A percentile compares a stretch with the other conserved stretches of the same genome.
Evolutionary conservation across 2,329 filamentous ascomycete genomes (phyloP).

Genomic region (Diaporthe australafricana): DNA sequence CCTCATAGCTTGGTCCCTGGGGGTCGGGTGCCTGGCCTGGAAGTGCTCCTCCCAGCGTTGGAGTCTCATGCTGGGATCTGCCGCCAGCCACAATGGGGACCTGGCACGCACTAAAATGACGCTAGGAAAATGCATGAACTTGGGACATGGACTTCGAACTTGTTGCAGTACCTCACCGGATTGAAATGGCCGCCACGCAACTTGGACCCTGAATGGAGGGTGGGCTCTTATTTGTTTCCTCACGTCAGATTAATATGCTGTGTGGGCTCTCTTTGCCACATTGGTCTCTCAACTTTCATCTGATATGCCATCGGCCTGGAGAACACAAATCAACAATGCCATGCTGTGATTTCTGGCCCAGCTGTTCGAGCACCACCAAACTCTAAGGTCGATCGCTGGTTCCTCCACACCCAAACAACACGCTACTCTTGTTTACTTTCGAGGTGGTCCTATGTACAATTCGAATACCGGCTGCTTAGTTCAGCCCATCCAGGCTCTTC

Average conservation of each 20-base stretch:
- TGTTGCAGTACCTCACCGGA: slow-evolving; percentile 17
- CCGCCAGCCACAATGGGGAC: slow-evolving; percentile 21
- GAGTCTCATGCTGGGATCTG: slow-evolving; percentile 21
- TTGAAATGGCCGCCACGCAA: slow-evolving; percentile 2
- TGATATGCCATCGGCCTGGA: neutral
- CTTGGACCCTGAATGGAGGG: slow-evolving; percentile 1
- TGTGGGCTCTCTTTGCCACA: neutral
- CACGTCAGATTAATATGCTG: slow-evolving; percentile 1
- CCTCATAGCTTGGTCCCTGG: slow-evolving; percentile 7
- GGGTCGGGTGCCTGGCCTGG: slow-evolving; percentile 19
- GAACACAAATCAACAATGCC: slow-evolving; percentile 3
- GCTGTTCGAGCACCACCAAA: neutral
- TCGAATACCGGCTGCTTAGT: neutral
- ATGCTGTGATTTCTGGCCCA: neutral
- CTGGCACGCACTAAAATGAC: slow-evolving; percentile 24
- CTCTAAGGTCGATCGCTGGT: neutral
- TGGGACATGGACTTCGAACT: slow-evolving; percentile 3
- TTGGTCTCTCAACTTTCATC: slow-evolving; percentile 17
- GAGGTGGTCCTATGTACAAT: neutral
- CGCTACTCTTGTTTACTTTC: neutral
- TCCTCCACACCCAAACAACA: neutral
- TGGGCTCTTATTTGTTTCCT: neutral
- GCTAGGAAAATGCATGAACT: slow-evolving; percentile 24
- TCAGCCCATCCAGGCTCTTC: slow-evolving; percentile 39
- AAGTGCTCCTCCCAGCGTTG: neutral